Conservation (phyloP, 169 alveolate species). For the Plasmodium cynomolgi region DNA sequence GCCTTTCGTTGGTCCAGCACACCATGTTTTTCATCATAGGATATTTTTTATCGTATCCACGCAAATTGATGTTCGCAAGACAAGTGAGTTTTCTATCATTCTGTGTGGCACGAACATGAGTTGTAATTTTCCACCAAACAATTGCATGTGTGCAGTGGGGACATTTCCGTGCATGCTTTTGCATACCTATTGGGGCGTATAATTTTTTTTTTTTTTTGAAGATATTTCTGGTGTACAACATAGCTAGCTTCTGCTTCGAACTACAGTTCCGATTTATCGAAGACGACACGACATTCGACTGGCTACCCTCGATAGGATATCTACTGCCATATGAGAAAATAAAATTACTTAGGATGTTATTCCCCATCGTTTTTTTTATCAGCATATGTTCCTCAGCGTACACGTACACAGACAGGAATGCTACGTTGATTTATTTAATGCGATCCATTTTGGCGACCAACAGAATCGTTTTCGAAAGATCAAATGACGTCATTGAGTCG, state of each 20-base stretch:
- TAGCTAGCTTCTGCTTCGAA: slow-evolving; percentile 73
- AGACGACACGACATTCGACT: slow-evolving; percentile 74
- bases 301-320: slow-evolving; percentile 70
- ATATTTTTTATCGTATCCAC: slow-evolving; percentile 66
- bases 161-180: background rate
- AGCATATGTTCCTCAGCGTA: slow-evolving; percentile 66
- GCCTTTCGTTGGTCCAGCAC: slow-evolving; percentile 71
- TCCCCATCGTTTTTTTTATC: slow-evolving; percentile 62
- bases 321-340: slow-evolving; percentile 69
- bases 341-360: slow-evolving; percentile 51
- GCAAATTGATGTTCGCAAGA: slow-evolving; percentile 41
- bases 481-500: slow-evolving; percentile 57
- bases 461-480: slow-evolving; percentile 62
- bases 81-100: slow-evolving; percentile 19
- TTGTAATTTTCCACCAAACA: background rate
- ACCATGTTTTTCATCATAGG: slow-evolving; percentile 74
- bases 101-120: background rate
- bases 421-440: slow-evolving; percentile 58
- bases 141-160: background rate
- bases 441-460: slow-evolving; percentile 66
- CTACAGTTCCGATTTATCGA: slow-evolving; percentile 72
- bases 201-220: slow-evolving; percentile 4
- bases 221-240: slow-evolving; percentile 71
- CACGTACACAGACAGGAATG: slow-evolving; percentile 65
- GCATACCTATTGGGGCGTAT: background rate